Evolutionary conservation across 352 stramenopile species (phyloP).

Genomic region (Pythium biforme): DNA sequence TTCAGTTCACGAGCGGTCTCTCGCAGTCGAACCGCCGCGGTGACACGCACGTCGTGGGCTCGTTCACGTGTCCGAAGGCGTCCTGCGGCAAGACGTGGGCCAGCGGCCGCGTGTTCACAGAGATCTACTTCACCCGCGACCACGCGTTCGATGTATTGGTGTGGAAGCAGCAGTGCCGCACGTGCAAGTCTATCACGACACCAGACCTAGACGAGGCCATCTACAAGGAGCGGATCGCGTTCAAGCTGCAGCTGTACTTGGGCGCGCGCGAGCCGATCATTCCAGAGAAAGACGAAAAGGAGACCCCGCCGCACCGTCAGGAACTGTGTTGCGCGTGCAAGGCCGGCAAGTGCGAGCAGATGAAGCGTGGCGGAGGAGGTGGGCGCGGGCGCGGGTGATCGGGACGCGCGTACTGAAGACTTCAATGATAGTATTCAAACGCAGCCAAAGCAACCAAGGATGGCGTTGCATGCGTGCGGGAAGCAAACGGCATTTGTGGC

Average conservation of each 20-base stretch:
- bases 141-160: slow-evolving; percentile 26
- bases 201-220: slow-evolving; percentile 16
- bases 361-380: neutral
- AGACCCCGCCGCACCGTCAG: slow-evolving; percentile 22
- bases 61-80: slow-evolving; percentile 10
- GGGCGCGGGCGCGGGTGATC: neutral
- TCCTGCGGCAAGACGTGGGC: slow-evolving; percentile 11
- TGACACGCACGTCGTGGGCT: slow-evolving; percentile 13
- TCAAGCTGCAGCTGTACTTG: slow-evolving; percentile 27
- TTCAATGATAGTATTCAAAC: too few species aligned
- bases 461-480: too few species aligned
- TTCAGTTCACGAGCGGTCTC: neutral
- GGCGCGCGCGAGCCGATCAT: slow-evolving; percentile 15
- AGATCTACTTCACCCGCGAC: slow-evolving; percentile 24
- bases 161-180: slow-evolving; percentile 29
- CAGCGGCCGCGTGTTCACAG: slow-evolving; percentile 13
- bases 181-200: slow-evolving; percentile 18
- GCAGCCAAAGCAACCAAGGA: too few species aligned
- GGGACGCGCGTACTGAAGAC: too few species aligned
- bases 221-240: slow-evolving; percentile 29
- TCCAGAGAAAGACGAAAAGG: slow-evolving; percentile 3
- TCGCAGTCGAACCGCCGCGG: neutral
- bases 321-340: slow-evolving; percentile 29
- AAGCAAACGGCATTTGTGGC: too few species aligned
- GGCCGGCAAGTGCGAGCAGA: slow-evolving; percentile 24